Evolutionary conservation across 331 rosid genomes (phyloP).

Genomic region (Malus hybrid): DNA sequence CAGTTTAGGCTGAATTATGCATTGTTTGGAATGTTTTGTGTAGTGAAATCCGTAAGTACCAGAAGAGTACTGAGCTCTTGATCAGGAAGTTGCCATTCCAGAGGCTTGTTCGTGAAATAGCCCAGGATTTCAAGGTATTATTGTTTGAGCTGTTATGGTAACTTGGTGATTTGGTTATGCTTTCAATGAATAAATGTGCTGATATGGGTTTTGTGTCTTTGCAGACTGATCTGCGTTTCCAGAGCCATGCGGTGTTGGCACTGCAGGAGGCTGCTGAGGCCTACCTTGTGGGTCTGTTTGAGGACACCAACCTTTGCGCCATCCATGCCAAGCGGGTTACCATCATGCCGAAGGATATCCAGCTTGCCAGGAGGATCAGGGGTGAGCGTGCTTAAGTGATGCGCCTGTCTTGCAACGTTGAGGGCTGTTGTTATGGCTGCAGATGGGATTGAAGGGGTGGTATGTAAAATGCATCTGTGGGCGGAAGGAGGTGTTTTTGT

Average conservation of each 20-base stretch:
- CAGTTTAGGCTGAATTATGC: no score
- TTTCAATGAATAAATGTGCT: no score
- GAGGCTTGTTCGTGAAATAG: conserved; percentile 91
- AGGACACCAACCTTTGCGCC: conserved; percentile 89
- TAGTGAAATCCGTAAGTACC: conserved; percentile 90
- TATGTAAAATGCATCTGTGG: background rate
- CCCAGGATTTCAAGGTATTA: conserved; percentile 84
- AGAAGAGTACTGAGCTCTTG: conserved; percentile 84
- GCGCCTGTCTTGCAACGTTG: background rate
- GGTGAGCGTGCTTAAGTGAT: conserved; percentile 78
- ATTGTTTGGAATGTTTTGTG: background rate
- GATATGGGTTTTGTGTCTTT: background rate
- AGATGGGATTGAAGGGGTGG: background rate
- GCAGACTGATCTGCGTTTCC: conserved; percentile 96
- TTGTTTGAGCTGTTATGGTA: no score
- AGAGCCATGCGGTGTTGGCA: conserved; percentile 92
- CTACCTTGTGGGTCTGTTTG: conserved; percentile 16
- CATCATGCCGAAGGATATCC: conserved; percentile 94
- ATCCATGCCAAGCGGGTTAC: conserved; percentile 96
- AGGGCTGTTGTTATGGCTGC: conserved; percentile 37
- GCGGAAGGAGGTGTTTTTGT: background rate
- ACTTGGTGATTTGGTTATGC: rapidly evolving
- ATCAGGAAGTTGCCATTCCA: conserved; percentile 91
- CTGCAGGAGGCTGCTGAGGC: conserved; percentile 98
- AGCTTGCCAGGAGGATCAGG: conserved; percentile 83